Evolutionary conservation across 1,284 basidiomycete species (phyloP).

Genomic region (Phlebopus sp.): DNA sequence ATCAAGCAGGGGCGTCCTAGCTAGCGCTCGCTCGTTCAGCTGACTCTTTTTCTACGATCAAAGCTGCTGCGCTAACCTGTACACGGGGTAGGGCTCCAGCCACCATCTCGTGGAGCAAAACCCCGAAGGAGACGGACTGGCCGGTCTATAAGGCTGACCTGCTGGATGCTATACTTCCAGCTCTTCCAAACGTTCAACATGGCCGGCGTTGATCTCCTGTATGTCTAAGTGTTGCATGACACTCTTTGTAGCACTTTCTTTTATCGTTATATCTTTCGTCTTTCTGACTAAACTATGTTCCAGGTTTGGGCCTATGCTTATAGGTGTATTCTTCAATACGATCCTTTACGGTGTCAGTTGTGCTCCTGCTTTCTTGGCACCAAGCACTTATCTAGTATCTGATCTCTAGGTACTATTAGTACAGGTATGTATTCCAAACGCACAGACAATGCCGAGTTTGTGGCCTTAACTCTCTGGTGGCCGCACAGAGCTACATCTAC

Average conservation of each 20-base stretch:
- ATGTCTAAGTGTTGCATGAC: not conserved
- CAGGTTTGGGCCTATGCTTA: slow-evolving; percentile 45
- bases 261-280: not conserved
- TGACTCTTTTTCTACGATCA: too few relatives aligned
- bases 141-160: too few relatives aligned
- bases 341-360: slow-evolving; percentile 45
- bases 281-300: slow-evolving; percentile 1
- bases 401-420: slow-evolving; percentile 5
- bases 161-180: too few relatives aligned
- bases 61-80: too few relatives aligned
- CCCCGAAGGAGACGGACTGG: too few relatives aligned
- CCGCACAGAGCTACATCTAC: slow-evolving; percentile 30
- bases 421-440: slow-evolving; percentile 8
- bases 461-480: slow-evolving; percentile 14
- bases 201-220: slow-evolving; percentile 1
- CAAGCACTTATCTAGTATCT: slow-evolving; percentile 4
- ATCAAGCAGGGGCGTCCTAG: too few relatives aligned
- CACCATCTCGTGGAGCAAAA: too few relatives aligned
- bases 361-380: not conserved
- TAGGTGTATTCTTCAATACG: slow-evolving; percentile 44
- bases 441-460: too few relatives aligned
- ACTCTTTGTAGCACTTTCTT: not conserved
- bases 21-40: too few relatives aligned
- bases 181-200: not conserved
- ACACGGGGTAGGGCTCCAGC: too few relatives aligned